Conservation (phyloP, 345 rosid species). For the Trapa bicornis region DNA sequence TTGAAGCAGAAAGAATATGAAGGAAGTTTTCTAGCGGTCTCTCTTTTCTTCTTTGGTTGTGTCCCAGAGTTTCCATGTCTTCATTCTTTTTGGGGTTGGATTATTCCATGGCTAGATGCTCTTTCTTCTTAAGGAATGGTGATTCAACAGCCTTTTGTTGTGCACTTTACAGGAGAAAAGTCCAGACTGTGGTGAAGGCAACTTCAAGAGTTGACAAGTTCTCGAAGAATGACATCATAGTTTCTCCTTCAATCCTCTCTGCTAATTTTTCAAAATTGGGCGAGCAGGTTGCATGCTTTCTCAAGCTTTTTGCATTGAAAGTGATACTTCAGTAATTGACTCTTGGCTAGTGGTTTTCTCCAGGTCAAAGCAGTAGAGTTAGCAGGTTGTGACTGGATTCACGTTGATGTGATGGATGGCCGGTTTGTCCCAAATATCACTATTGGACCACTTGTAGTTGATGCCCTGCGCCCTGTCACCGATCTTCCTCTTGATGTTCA, state of each 20-base stretch:
- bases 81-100: not conserved
- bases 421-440: slow-evolving; percentile 98
- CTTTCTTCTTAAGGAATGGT: not conserved
- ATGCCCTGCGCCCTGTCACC: slow-evolving; percentile 85
- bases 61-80: not conserved
- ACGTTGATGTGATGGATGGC: slow-evolving; percentile 97
- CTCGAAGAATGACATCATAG: slow-evolving; percentile 81
- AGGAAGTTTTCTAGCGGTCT: not conserved
- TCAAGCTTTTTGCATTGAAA: slow-evolving; percentile 2
- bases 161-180: slow-evolving; percentile 31
- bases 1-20: not conserved
- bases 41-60: not conserved
- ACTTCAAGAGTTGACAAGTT: slow-evolving; percentile 79
- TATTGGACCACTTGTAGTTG: slow-evolving; percentile 92
- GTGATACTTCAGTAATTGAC: slow-evolving; percentile 8
- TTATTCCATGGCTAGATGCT: not conserved
- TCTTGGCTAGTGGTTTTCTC: slow-evolving; percentile 11
- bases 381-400: slow-evolving; percentile 97
- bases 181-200: slow-evolving; percentile 57
- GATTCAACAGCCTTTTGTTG: slow-evolving; percentile 1
- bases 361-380: slow-evolving; percentile 87
- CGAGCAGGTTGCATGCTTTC: slow-evolving; percentile 48
- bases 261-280: slow-evolving; percentile 89
- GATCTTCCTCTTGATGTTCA: slow-evolving; percentile 97
- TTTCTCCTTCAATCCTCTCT: slow-evolving; percentile 92